These are phyloP conservation scores for Ceratocystis huliohia DNA, from an alignment of 2,329 filamentous ascomycete genomes.

Conservation along the genomic window DNA sequence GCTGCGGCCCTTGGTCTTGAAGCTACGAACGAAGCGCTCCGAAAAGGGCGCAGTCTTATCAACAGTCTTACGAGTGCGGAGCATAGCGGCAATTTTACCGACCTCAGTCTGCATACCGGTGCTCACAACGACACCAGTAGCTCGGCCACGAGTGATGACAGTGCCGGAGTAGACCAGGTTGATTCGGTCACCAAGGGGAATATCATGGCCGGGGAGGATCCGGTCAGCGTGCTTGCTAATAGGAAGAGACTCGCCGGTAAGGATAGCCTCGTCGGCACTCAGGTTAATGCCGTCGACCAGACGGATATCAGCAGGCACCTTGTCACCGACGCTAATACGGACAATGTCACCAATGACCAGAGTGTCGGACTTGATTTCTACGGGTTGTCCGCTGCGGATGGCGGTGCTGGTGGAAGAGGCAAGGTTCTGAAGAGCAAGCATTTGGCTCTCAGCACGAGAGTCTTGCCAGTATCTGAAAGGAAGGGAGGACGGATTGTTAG, in stretches of 20 bases:
- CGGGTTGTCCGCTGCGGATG: slow-evolving; percentile 39
- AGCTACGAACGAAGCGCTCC: slow-evolving; percentile 35
- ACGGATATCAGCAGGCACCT: slow-evolving; percentile 56
- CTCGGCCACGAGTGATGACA: slow-evolving; percentile 58
- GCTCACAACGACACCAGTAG: slow-evolving; percentile 53
- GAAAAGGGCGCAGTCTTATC: slow-evolving; percentile 29
- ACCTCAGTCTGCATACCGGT: slow-evolving; percentile 67
- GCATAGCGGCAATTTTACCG: slow-evolving; percentile 58
- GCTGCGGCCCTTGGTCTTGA: slow-evolving; percentile 35
- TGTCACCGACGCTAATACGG: slow-evolving; percentile 50
- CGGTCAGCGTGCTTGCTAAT: slow-evolving; percentile 51
- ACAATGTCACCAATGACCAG: slow-evolving; percentile 57
- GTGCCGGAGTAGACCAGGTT: slow-evolving; percentile 62
- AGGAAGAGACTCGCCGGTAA: slow-evolving; percentile 61
- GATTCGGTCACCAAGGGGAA: slow-evolving; percentile 54
- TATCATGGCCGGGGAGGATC: slow-evolving; percentile 39
- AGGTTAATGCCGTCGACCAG: slow-evolving; percentile 57
- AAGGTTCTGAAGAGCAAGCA: slow-evolving; percentile 46
- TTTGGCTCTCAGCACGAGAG: slow-evolving; percentile 48
- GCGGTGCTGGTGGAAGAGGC: slow-evolving; percentile 48
- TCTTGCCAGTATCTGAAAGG: slow-evolving; percentile 33
- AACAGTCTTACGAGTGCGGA: slow-evolving; percentile 44
- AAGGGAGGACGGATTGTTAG: slow-evolving; percentile 3
- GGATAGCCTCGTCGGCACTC: slow-evolving; percentile 60
- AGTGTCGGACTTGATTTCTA: slow-evolving; percentile 41